These are phyloP conservation scores for Candida awuae DNA, from an alignment of 805 yeast genomes.

Conservation along the genomic window DNA sequence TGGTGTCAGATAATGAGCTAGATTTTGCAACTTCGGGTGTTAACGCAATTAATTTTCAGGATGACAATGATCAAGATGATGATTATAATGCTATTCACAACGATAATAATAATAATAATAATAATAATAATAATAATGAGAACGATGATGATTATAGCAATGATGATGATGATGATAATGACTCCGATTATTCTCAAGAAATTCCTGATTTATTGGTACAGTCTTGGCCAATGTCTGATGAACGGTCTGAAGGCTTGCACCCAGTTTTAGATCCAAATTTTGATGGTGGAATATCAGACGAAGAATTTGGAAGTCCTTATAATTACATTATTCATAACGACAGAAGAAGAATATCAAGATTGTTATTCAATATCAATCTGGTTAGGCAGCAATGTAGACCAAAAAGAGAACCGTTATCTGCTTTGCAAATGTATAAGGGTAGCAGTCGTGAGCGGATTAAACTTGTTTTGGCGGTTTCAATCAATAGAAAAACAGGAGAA, in stretches of 20 bases:
- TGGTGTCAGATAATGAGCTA: too few species aligned
- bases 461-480: slow-evolving; percentile 21
- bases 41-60: background rate
- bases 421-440: slow-evolving; percentile 22
- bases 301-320: slow-evolving; percentile 19
- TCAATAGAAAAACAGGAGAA: slow-evolving; percentile 30
- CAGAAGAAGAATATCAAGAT: slow-evolving; percentile 23
- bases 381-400: slow-evolving; percentile 22
- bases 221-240: slow-evolving; percentile 7
- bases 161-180: slow-evolving; percentile 11
- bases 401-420: slow-evolving; percentile 21
- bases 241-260: slow-evolving; percentile 3
- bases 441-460: slow-evolving; percentile 16
- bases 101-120: background rate
- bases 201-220: background rate
- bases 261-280: slow-evolving; percentile 4
- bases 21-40: background rate
- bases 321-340: slow-evolving; percentile 25
- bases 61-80: slow-evolving; percentile 1
- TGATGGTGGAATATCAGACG: slow-evolving; percentile 17
- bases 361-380: slow-evolving; percentile 23
- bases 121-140: slow-evolving; percentile 7
- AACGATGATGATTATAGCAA: slow-evolving; percentile 14
- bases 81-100: background rate
- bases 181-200: slow-evolving; percentile 9